Conservation (phyloP, 176 grass and related monocot species). For the Rhipidocladum racemiflorum region DNA sequence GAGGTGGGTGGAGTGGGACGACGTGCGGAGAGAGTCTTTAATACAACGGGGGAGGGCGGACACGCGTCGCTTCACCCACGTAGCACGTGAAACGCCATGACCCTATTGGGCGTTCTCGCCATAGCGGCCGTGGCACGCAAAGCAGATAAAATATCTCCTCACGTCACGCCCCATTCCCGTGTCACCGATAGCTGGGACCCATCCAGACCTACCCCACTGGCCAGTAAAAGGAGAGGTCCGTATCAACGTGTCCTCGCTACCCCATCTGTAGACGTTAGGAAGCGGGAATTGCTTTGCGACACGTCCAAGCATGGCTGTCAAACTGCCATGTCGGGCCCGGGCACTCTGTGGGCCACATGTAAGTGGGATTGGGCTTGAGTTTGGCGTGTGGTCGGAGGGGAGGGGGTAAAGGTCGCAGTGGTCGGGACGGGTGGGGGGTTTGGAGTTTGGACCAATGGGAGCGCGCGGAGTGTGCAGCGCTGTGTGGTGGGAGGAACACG, state of each 20-base stretch:
- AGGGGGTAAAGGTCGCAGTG: not conserved
- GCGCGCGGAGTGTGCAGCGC: constrained; percentile 27
- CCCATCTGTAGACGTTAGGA: not conserved
- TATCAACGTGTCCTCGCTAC: not conserved
- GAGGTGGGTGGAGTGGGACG: not conserved
- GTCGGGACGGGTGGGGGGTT: not conserved
- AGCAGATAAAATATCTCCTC: not conserved
- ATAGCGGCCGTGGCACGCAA: constrained; percentile 12
- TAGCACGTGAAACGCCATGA: constrained; percentile 51
- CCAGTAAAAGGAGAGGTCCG: too few relatives aligned
- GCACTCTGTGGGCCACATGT: not conserved
- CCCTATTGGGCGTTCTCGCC: constrained; percentile 11
- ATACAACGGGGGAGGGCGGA: not conserved
- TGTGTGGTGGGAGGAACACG: constrained; percentile 43
- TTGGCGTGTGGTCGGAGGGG: not conserved
- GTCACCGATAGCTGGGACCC: fast-evolving
- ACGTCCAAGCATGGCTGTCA: fast-evolving
- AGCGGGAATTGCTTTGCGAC: not conserved
- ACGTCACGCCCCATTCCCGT: too few relatives aligned
- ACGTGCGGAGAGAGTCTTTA: not conserved
- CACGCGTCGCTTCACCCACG: constrained; percentile 40
- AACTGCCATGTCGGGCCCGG: fast-evolving
- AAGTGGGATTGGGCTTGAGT: fast-evolving
- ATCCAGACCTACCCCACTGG: not conserved
- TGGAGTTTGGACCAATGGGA: constrained; percentile 36